Evolutionary conservation across 306 rosid species (phyloP).

Genomic region (Gastrolobium villosum): DNA sequence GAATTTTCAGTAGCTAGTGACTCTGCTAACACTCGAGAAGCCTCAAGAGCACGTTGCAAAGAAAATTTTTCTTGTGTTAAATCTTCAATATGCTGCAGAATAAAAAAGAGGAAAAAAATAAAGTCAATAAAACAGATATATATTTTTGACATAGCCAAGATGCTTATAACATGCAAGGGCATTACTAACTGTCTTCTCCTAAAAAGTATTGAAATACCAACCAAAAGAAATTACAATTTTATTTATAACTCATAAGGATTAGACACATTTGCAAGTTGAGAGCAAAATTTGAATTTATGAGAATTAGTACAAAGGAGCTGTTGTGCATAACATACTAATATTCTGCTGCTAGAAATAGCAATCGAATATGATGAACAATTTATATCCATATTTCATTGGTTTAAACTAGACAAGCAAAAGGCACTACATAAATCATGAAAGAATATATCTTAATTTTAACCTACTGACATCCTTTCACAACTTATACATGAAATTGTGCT

Average conservation of each 20-base stretch:
- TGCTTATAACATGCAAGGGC: slow-evolving; percentile 26
- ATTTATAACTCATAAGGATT: background rate
- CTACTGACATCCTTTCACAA: slow-evolving; percentile 6
- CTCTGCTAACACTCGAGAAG: slow-evolving; percentile 82
- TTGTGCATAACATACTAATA: background rate
- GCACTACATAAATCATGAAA: slow-evolving; percentile 6
- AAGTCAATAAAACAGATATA: background rate
- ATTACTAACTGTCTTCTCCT: slow-evolving; percentile 14
- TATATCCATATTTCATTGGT: slow-evolving; percentile 8
- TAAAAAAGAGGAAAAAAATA: slow-evolving; percentile 16
- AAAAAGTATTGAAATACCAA: background rate
- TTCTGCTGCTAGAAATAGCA: slow-evolving; percentile 13
- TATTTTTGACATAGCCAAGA: background rate
- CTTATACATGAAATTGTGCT: slow-evolving; percentile 19
- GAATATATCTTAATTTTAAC: background rate
- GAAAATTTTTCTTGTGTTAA: slow-evolving; percentile 94
- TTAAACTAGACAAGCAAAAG: slow-evolving; percentile 13
- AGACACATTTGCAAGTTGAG: slow-evolving; percentile 24
- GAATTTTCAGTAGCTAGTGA: slow-evolving; percentile 97
- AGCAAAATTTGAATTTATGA: slow-evolving; percentile 3
- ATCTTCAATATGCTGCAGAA: slow-evolving; percentile 94
- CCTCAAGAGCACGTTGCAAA: slow-evolving; percentile 88
- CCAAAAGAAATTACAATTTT: background rate
- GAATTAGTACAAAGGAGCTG: slow-evolving; percentile 7
- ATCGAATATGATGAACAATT: slow-evolving; percentile 19